Conservation (phyloP, 2,329 filamentous ascomycete genomes). For the Alternaria sp. region DNA sequence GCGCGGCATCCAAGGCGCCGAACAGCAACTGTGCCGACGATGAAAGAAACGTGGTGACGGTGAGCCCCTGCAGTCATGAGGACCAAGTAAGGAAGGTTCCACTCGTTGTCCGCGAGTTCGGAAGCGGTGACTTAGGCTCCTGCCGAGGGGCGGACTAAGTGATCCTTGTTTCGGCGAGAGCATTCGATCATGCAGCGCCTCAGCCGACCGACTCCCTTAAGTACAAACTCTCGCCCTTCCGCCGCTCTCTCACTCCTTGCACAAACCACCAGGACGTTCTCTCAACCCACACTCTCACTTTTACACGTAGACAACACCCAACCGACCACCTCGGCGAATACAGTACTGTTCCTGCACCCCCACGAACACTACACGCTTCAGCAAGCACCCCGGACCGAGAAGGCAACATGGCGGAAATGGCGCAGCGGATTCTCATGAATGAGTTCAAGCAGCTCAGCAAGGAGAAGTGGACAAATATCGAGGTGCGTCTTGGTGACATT, state of each 20-base stretch:
- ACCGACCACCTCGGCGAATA: neutral
- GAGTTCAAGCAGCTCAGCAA: conserved; percentile 83
- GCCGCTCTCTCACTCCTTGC: conserved; percentile 11
- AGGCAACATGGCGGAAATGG: conserved; percentile 49
- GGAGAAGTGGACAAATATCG: conserved; percentile 93
- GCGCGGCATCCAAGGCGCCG: neutral
- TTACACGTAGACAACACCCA: neutral
- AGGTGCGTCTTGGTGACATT: conserved; percentile 60
- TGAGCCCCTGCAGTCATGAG: neutral
- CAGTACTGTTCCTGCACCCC: conserved; percentile 10
- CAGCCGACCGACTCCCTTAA: conserved; percentile 13
- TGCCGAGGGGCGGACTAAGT: conserved; percentile 22
- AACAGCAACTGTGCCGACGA: conserved; percentile 8
- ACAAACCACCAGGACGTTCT: neutral
- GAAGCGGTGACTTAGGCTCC: conserved; percentile 26
- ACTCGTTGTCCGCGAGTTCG: conserved; percentile 8
- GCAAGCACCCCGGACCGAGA: conserved; percentile 2
- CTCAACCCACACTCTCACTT: conserved; percentile 3
- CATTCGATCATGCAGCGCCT: conserved; percentile 25
- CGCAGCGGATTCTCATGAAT: conserved; percentile 85
- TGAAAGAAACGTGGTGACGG: conserved; percentile 5
- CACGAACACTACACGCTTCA: conserved; percentile 16
- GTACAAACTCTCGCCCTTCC: conserved; percentile 13
- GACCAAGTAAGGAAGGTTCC: neutral
- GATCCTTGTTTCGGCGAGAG: conserved; percentile 28